Conservation (phyloP, 2,329 filamentous ascomycete genomes). For the Talaromyces sp. region DNA sequence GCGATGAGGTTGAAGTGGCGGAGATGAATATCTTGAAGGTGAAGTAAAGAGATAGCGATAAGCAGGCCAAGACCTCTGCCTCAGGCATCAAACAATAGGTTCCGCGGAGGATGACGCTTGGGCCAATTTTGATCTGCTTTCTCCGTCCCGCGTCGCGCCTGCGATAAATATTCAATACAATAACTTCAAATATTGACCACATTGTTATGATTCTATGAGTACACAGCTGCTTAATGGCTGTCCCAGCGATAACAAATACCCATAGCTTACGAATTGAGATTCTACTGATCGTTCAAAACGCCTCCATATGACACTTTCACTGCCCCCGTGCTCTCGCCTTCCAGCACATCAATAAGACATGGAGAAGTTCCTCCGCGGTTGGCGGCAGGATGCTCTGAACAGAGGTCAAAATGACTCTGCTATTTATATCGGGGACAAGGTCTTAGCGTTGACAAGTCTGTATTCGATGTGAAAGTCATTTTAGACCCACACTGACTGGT, state of each 20-base stretch:
- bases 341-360: conserved; percentile 48
- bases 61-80: conserved; percentile 1
- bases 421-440: conserved; percentile 95
- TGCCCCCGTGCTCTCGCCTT: conserved; percentile 3
- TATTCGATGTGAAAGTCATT: conserved; percentile 19
- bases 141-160: conserved; percentile 15
- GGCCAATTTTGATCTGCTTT: conserved; percentile 10
- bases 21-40: not conserved
- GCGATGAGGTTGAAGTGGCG: not conserved
- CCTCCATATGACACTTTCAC: conserved; percentile 6
- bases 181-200: not conserved
- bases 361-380: conserved; percentile 90
- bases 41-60: conserved; percentile 3
- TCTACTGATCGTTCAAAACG: not conserved
- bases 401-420: conserved; percentile 95
- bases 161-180: conserved; percentile 2
- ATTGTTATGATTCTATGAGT: conserved; percentile 3
- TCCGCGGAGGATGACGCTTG: conserved; percentile 2
- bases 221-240: not conserved
- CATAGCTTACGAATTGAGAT: not conserved
- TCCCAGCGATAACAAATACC: not conserved
- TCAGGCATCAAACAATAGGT: not conserved
- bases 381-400: conserved; percentile 92
- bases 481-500: conserved; percentile 12
- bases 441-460: conserved; percentile 87